phyloP scores from a whole-genome alignment of 495 filamentous ascomycete genomes.

The Glarea lozoyensis region DNA sequence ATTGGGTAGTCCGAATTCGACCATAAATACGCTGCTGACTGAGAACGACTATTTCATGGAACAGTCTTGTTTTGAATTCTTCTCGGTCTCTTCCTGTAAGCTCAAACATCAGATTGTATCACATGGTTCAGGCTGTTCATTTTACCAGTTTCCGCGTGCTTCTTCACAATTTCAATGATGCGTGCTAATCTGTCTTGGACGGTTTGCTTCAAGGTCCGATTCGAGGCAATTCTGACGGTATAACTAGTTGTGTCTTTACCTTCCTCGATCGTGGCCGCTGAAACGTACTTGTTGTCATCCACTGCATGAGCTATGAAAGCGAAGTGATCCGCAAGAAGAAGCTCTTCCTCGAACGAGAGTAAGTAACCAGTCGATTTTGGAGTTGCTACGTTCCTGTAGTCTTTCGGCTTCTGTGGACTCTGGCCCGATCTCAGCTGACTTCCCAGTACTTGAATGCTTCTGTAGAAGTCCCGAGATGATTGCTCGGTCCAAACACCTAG shows the following conservation, averaged over 20 bases:
- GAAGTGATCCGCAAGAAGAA: constrained; percentile 2
- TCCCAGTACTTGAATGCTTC: not conserved
- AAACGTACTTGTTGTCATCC: not conserved
- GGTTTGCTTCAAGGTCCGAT: not conserved
- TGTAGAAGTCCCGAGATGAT: not conserved
- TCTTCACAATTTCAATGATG: not conserved
- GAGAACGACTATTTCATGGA: not conserved
- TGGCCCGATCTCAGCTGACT: not conserved
- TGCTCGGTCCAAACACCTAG: not conserved
- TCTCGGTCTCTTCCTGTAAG: not conserved
- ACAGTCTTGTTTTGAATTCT: not conserved
- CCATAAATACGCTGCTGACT: constrained; percentile 1
- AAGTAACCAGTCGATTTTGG: not conserved
- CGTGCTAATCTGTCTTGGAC: not conserved
- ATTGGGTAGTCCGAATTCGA: not conserved
- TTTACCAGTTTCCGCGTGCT: not conserved
- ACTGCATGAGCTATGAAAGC: constrained; percentile 2
- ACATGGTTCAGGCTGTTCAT: too few species aligned
- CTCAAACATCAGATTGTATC: not conserved
- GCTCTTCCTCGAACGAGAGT: constrained; percentile 3
- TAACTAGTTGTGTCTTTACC: not conserved
- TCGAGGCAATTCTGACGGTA: not conserved
- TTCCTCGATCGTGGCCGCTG: constrained; percentile 2
- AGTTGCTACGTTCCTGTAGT: not conserved
- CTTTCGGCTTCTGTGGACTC: not conserved